phyloP scores from a whole-genome alignment of 768 basidiomycete species.

The Tephrocybe sp. region DNA sequence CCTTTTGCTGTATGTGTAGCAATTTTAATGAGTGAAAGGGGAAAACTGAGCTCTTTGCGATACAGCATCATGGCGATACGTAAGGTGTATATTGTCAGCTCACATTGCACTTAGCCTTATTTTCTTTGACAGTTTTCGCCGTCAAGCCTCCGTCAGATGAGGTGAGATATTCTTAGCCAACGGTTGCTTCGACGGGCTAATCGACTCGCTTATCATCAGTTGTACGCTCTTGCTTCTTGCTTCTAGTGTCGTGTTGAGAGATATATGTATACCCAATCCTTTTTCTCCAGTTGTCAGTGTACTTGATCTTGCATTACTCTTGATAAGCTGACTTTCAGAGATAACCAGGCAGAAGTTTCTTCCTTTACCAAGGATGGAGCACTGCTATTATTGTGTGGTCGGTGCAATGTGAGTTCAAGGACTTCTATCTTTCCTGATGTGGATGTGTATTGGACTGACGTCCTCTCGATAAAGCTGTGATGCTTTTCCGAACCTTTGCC shows the following conservation, averaged over 20 bases:
- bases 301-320: background rate
- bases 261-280: background rate
- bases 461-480: constrained; percentile 14
- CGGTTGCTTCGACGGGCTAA: background rate
- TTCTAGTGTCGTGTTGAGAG: background rate
- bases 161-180: constrained; percentile 5
- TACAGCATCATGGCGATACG: constrained; percentile 12
- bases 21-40: background rate
- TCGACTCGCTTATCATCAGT: constrained; percentile 9
- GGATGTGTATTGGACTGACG: background rate
- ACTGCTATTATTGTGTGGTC: constrained; percentile 25
- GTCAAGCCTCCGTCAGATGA: constrained; percentile 15
- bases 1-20: constrained; percentile 23
- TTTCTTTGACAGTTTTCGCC: constrained; percentile 10
- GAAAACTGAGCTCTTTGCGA: background rate
- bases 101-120: background rate
- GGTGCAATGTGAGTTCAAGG: constrained; percentile 23
- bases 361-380: constrained; percentile 19
- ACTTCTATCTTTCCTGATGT: background rate
- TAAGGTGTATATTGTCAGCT: background rate
- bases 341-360: constrained; percentile 21
- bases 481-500: constrained; percentile 26
- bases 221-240: constrained; percentile 15
- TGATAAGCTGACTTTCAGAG: background rate
- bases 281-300: constrained; percentile 7